Evolutionary conservation across 768 basidiomycete species (phyloP), one percentile per base, ranked within the genome.

Genomic region (Lentinus brumalis): DNA sequence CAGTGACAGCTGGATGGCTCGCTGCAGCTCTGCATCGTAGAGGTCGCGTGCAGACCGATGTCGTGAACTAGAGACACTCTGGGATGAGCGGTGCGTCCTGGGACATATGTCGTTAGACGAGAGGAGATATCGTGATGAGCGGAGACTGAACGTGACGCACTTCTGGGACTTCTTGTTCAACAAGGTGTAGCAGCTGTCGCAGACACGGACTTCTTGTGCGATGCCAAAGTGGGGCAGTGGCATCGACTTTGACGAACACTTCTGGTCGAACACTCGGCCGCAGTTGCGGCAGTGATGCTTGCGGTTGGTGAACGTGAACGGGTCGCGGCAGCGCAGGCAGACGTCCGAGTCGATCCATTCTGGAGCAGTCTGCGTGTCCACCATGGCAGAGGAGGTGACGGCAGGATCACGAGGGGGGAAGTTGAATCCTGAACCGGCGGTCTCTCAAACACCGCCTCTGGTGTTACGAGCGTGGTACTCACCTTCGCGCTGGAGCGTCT

Each of bases 201-300:
- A 98, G 0, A 98, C 96, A 41, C 97, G 82, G 6, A 99, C 97
- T 40, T 91, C 88, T 69, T 97, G 89, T 1, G 86, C 80, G 66
- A 99, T 95, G 11, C 97, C 97, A 68, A 93, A 96, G 71, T 95
- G 92, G 4, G 97, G 96, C 26, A 98, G 80, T 0, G 93, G 79
- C 74, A 93, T 85, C 2, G 82, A 77, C 74, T 94, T 91, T 38
- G 91, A 88, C 0, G 94, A 96, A 73, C 97, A 99, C 44, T 86
- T 82, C 56, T 96, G 94, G 75, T 98, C 96, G 70, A 97, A 98
- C 14, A 98, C 94, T 71, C 90, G 88, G 8, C 97, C 97, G 75
- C 97, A 99, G 73, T 98, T 98, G 14, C 97, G 86, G 72, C 97
- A 99, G 70, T 99, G 97, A 69, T 99, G 97, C 72, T 98, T 98